Percentiles rank a stretch among this genome's conserved stretches.
phyloP scores from a whole-genome alignment of 148 eudicot genomes.

The Rhododendron mucronatum region DNA sequence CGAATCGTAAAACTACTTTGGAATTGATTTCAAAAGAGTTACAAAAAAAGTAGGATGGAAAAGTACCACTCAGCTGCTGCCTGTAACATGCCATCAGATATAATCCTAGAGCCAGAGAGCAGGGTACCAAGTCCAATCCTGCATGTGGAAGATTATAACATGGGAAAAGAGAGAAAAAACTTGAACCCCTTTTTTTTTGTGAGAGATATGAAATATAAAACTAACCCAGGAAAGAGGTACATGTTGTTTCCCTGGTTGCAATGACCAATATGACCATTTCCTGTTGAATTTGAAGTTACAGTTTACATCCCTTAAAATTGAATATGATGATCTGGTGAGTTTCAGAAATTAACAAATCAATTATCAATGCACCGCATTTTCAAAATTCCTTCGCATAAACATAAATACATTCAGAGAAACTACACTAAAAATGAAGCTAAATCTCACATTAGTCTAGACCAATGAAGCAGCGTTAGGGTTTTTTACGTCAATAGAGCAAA shows the following conservation, averaged over 20 bases:
- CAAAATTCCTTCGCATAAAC: not conserved
- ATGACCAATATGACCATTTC: constrained; percentile 77
- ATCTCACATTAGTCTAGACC: not conserved
- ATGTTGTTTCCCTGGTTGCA: constrained; percentile 97
- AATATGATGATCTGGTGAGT: not conserved
- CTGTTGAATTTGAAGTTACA: constrained; percentile 29
- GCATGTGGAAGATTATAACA: constrained; percentile 16
- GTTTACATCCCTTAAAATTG: not conserved
- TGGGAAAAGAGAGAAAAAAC: not conserved
- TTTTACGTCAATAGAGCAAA: not conserved
- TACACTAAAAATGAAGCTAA: not conserved
- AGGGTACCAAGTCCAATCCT: constrained; percentile 98
- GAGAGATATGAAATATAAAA: constrained; percentile 6
- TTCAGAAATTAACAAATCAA: not conserved
- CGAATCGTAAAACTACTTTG: not conserved
- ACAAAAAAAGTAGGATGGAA: not conserved
- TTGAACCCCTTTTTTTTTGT: not conserved
- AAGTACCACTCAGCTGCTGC: constrained; percentile 94
- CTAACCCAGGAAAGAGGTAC: constrained; percentile 99
- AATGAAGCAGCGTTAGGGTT: not conserved
- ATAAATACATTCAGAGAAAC: not conserved
- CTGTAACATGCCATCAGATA: constrained; percentile 98
- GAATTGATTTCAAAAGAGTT: not conserved
- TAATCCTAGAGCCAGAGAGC: constrained; percentile 69
- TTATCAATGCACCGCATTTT: not conserved